Conservation (phyloP, 2,329 filamentous ascomycete species). For the Myriosclerotinia scirpicola region DNA sequence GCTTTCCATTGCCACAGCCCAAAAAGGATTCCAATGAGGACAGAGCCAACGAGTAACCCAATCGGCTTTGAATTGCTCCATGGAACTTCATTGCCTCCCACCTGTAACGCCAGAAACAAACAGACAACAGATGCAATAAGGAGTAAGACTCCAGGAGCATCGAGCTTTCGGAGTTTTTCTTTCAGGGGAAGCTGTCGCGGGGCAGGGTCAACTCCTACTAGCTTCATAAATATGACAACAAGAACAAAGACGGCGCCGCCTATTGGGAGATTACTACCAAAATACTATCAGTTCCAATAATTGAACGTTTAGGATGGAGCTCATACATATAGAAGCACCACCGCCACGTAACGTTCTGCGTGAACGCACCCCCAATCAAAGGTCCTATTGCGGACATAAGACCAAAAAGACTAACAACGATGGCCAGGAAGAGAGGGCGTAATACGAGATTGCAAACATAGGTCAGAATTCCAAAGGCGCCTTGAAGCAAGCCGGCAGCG, state of each 20-base stretch:
- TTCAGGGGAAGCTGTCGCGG: neutral
- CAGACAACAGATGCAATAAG: slow-evolving; percentile 44
- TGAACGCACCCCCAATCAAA: slow-evolving; percentile 38
- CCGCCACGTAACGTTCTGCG: neutral
- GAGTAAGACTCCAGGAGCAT: slow-evolving; percentile 46
- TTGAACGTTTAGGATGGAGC: too few species aligned
- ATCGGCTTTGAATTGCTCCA: slow-evolving; percentile 37
- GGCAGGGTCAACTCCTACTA: neutral
- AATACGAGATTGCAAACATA: too few species aligned
- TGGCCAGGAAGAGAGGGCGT: too few species aligned
- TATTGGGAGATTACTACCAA: too few species aligned
- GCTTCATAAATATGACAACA: slow-evolving; percentile 43
- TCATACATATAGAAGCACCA: slow-evolving; percentile 44
- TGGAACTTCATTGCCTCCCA: slow-evolving; percentile 34
- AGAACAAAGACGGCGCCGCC: slow-evolving; percentile 48
- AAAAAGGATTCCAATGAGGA: slow-evolving; percentile 24
- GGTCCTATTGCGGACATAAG: slow-evolving; percentile 46
- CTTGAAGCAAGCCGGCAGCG: slow-evolving; percentile 46
- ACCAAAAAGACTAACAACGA: too few species aligned
- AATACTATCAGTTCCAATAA: too few species aligned
- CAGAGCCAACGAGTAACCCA: slow-evolving; percentile 38
- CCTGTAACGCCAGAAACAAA: slow-evolving; percentile 49
- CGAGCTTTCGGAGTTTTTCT: slow-evolving; percentile 43
- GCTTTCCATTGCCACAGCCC: neutral
- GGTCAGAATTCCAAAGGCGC: neutral